Percentiles rank a stretch among this genome's conserved stretches.
Evolutionary conservation across 2,329 filamentous ascomycete species (phyloP).

Genomic region (Aspergillus arachidicola): DNA sequence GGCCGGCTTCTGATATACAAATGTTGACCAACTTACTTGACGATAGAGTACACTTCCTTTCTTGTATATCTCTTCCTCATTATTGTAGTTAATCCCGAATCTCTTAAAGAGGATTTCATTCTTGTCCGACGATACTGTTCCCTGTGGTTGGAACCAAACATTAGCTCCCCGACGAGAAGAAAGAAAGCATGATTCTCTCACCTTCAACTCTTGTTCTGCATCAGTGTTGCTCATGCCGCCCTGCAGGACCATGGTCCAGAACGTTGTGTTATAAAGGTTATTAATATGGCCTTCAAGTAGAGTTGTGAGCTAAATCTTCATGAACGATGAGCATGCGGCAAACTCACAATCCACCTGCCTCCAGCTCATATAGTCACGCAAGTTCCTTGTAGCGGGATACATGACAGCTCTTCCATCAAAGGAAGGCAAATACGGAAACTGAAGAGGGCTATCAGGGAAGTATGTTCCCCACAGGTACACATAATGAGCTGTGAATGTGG

Average conservation of each 20-base stretch:
- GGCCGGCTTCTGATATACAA: no score
- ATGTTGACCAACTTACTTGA: conserved; percentile 56
- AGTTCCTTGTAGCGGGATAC: conserved; percentile 79
- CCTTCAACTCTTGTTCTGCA: conserved; percentile 78
- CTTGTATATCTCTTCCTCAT: conserved; percentile 87
- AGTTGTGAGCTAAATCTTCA: neutral
- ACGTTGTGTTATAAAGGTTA: conserved; percentile 96
- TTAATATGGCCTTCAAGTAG: conserved; percentile 80
- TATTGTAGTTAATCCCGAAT: conserved; percentile 97
- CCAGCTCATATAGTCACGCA: conserved; percentile 96
- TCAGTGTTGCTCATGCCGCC: conserved; percentile 75
- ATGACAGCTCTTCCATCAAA: conserved; percentile 92
- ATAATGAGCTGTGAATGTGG: conserved; percentile 91
- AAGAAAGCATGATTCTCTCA: conserved; percentile 39
- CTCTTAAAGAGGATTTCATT: conserved; percentile 91
- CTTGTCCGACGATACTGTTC: conserved; percentile 83
- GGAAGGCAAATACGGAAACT: conserved; percentile 71
- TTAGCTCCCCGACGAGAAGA: neutral
- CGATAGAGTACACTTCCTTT: conserved; percentile 91
- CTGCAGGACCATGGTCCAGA: conserved; percentile 83
- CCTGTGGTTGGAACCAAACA: conserved; percentile 53
- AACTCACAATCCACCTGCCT: conserved; percentile 87
- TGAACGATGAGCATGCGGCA: neutral
- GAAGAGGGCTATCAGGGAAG: conserved; percentile 72
- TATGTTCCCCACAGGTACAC: conserved; percentile 75